These are phyloP conservation scores for Aspergillus diversus DNA, from an alignment of 495 filamentous ascomycete genomes.

Conservation along the genomic window DNA sequence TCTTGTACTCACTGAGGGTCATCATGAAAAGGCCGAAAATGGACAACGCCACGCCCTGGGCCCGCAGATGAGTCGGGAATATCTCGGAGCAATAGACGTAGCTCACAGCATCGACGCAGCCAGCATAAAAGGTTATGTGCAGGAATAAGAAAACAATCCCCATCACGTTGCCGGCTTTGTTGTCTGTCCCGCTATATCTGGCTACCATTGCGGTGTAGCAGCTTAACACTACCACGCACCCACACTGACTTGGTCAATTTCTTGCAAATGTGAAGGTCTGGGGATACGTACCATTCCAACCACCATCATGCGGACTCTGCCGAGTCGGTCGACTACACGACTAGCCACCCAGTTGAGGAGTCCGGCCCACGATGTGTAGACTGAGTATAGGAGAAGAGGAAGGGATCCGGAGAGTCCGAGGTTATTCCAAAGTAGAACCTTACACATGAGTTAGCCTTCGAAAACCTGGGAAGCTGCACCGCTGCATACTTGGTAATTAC, in stretches of 20 bases:
- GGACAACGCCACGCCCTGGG: not conserved
- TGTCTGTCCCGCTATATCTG: not conserved
- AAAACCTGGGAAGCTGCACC: not conserved
- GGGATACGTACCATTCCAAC: not conserved
- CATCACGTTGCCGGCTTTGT: not conserved
- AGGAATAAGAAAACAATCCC: not conserved
- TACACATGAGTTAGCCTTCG: not conserved
- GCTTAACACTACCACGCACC: not conserved
- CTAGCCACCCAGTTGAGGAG: not conserved
- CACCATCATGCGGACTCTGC: not conserved
- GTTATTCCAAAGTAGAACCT: not conserved
- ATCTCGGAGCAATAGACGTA: conserved; percentile 7
- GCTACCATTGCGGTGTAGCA: conserved; percentile 3
- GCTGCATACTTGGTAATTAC: conserved; percentile 1
- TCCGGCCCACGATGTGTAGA: not conserved
- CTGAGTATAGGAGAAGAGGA: not conserved
- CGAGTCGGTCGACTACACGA: not conserved
- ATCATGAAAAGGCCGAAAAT: not conserved
- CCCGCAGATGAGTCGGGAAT: not conserved
- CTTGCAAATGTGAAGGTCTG: not conserved
- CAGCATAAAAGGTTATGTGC: not conserved
- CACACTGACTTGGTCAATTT: not conserved
- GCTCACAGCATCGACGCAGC: not conserved
- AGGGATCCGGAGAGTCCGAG: not conserved
- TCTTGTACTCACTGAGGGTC: not conserved